phyloP scores from a whole-genome alignment of 352 stramenopile genomes.

The Phytopythium oedochilum region DNA sequence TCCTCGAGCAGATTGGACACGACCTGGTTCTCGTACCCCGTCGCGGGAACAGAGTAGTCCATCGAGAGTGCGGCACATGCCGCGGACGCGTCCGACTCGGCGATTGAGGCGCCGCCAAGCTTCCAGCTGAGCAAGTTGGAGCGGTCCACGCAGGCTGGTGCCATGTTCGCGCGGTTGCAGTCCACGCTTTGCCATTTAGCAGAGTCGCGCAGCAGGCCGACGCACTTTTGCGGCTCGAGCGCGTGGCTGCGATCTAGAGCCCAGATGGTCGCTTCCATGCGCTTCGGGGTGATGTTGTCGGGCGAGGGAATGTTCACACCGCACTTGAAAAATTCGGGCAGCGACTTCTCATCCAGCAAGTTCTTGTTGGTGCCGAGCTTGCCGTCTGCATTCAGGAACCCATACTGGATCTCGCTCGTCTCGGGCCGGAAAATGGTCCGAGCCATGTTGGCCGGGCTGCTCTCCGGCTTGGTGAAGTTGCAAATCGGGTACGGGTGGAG shows the following conservation, averaged over 20 bases:
- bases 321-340: slow-evolving; percentile 62
- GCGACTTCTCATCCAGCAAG: slow-evolving; percentile 57
- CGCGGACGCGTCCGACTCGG: slow-evolving; percentile 26
- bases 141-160: slow-evolving; percentile 31
- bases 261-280: slow-evolving; percentile 78
- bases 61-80: slow-evolving; percentile 18
- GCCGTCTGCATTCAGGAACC: slow-evolving; percentile 73
- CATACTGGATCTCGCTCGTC: slow-evolving; percentile 84
- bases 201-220: slow-evolving; percentile 36
- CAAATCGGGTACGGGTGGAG: slow-evolving; percentile 62
- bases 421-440: slow-evolving; percentile 74
- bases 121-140: slow-evolving; percentile 30
- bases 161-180: slow-evolving; percentile 36
- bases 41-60: slow-evolving; percentile 38
- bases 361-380: slow-evolving; percentile 63
- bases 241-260: slow-evolving; percentile 22
- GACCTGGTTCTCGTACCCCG: slow-evolving; percentile 52
- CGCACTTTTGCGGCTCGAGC: slow-evolving; percentile 37
- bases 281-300: slow-evolving; percentile 79
- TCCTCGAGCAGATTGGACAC: slow-evolving; percentile 30
- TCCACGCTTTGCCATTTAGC: slow-evolving; percentile 53
- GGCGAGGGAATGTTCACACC: slow-evolving; percentile 77
- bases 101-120: slow-evolving; percentile 19
- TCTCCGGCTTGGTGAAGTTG: slow-evolving; percentile 33
- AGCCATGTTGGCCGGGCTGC: slow-evolving; percentile 33